Percentiles rank a stretch among this genome's conserved stretches.
Conservation (phyloP, 768 basidiomycete genomes). For the Boletellus ananiceps region DNA sequence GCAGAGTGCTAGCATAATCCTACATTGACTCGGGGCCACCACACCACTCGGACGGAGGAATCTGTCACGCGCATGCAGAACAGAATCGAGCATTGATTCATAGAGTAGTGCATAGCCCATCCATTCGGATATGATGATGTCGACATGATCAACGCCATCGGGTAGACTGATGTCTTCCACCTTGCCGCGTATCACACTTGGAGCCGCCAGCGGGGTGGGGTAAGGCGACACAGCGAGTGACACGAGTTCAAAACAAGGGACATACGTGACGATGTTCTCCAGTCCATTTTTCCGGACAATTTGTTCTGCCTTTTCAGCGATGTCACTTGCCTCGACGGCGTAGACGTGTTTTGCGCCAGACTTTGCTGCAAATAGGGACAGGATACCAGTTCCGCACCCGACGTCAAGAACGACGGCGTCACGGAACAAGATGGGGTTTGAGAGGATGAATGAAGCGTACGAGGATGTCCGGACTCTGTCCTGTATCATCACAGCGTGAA, state of each 20-base stretch:
- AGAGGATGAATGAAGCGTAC: conserved; percentile 88
- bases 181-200: conserved; percentile 80
- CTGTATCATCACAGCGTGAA: conserved; percentile 95
- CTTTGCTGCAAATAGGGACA: conserved; percentile 85
- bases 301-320: conserved; percentile 70
- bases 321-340: conserved; percentile 86
- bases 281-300: conserved; percentile 76
- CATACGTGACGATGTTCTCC: conserved; percentile 64
- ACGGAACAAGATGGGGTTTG: conserved; percentile 74
- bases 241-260: conserved; percentile 8
- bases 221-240: conserved; percentile 1
- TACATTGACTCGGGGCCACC: conserved; percentile 88
- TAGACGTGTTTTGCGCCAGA: conserved; percentile 89
- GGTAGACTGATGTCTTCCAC: conserved; percentile 84
- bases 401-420: conserved; percentile 90
- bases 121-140: conserved; percentile 97
- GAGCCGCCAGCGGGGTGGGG: conserved; percentile 5
- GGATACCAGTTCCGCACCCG: conserved; percentile 92
- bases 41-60: conserved; percentile 71
- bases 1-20: conserved; percentile 80
- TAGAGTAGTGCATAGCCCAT: conserved; percentile 93
- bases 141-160: conserved; percentile 68
- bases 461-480: conserved; percentile 92
- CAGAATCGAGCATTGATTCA: conserved; percentile 97
- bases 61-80: conserved; percentile 80